Conservation (phyloP, 805 yeast genomes). For the Saturnispora kantuleensis region DNA sequence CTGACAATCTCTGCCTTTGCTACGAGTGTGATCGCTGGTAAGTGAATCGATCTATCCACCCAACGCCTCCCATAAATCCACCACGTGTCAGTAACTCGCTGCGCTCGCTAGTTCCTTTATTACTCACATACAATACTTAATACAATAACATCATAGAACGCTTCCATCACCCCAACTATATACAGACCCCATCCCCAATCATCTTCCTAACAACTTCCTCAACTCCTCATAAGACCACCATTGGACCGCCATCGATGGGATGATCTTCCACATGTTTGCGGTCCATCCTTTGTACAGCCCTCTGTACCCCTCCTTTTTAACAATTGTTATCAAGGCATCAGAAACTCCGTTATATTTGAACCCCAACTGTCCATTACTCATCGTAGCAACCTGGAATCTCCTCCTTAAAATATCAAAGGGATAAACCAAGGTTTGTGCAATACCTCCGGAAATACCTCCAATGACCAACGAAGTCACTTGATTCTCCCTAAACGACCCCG, state of each 20-base stretch:
- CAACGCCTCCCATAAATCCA: too few relatives aligned
- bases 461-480: slow-evolving; percentile 29
- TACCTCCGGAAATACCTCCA: slow-evolving; percentile 83
- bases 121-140: too few relatives aligned
- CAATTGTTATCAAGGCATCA: slow-evolving; percentile 66
- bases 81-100: too few relatives aligned
- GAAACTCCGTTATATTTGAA: slow-evolving; percentile 68
- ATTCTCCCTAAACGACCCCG: slow-evolving; percentile 21
- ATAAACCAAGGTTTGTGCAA: slow-evolving; percentile 83
- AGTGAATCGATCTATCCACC: too few relatives aligned
- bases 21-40: too few relatives aligned
- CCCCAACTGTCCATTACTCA: slow-evolving; percentile 71
- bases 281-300: slow-evolving; percentile 69
- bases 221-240: slow-evolving; percentile 80
- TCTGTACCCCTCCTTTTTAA: slow-evolving; percentile 58
- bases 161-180: too few relatives aligned
- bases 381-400: slow-evolving; percentile 81
- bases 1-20: too few relatives aligned
- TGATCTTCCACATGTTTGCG: slow-evolving; percentile 80
- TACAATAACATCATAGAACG: too few relatives aligned
- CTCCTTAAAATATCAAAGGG: slow-evolving; percentile 87
- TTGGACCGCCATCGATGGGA: slow-evolving; percentile 92
- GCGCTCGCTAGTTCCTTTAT: too few relatives aligned
- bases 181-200: not conserved
- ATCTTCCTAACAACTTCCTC: slow-evolving; percentile 31